Base-by-base conservation (phyloP, 116 monocot genomes). In the Cymodocea nodosa region DNA sequence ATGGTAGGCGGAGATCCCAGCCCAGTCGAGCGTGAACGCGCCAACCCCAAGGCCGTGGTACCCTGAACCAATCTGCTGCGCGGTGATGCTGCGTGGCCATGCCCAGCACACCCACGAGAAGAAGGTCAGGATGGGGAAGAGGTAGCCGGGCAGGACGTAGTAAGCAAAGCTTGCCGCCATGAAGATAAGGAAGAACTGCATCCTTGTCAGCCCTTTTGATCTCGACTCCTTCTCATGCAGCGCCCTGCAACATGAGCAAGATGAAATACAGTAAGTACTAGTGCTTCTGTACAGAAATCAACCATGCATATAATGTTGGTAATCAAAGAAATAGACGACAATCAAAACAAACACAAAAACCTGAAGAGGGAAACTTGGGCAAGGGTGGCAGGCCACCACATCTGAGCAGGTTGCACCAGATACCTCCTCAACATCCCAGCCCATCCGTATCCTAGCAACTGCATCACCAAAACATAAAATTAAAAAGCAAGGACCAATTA, bases 361-460 rank as follows among this genome's bases (percentile, higher is more conserved):
- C 76, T 69, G 70, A 76, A 76, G 56, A 76, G 76, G 53, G 76
- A 76, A 65, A 76, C 76, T 59, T 76, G 76, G n/a, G 63, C 89
- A 66, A 94, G 89, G 51, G 80, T 89, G 34, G 77, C 59, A 67
- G 94, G 94, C 94, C 94, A 94, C 94, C 94, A 94, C 94, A 94
- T 94, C 34, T 80, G 80, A 35, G 72, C 76, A 15, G 94, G 84
- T 40, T 86, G 81, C 0, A 94, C 89, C 58, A 94, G 59, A 67
- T 78, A 94, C 56, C 69, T 85, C 51, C 94, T 85, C 56, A 89
- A 62, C 75, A 94, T 71, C 11, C 94, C 94, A 35, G 89, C 89
- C 94, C 94, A 94, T 63, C 94, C 94, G 74, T 89, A 94, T 15
- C 94, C 94, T 30, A 94, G 59, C 34, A 94, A 16, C 89, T 94